Conservation (phyloP, 2,329 filamentous ascomycete species). For the Scedosporium dehoogii region DNA sequence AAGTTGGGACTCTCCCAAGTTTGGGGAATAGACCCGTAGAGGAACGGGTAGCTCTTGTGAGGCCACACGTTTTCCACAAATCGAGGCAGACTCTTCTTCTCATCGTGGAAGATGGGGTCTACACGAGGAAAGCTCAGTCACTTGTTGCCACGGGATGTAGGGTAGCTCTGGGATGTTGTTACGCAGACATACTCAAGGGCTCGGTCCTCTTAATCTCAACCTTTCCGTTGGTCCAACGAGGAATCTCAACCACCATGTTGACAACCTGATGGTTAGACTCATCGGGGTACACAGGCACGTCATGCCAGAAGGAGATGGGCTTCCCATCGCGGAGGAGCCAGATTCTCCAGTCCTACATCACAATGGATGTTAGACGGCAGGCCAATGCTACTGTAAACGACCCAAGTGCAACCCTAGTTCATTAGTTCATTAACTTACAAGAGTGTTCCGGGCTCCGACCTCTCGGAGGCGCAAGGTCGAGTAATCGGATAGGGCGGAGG, state of each 20-base stretch:
- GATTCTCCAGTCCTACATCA: slow-evolving; percentile 26
- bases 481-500: slow-evolving; percentile 1
- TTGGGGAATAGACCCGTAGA: slow-evolving; percentile 33
- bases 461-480: slow-evolving; percentile 16
- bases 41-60: slow-evolving; percentile 31
- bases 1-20: slow-evolving; percentile 33
- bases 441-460: slow-evolving; percentile 26
- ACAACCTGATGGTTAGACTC: slow-evolving; percentile 22
- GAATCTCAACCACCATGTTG: slow-evolving; percentile 30
- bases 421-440: slow-evolving; percentile 14
- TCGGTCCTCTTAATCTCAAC: slow-evolving; percentile 28
- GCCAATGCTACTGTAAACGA: not conserved
- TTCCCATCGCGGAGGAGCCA: slow-evolving; percentile 29
- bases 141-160: not conserved
- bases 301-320: slow-evolving; percentile 31
- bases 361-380: not conserved
- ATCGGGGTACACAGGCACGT: slow-evolving; percentile 28
- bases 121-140: not conserved
- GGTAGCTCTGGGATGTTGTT: too few relatives aligned
- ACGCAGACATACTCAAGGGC: slow-evolving; percentile 22
- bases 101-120: slow-evolving; percentile 33
- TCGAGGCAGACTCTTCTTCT: slow-evolving; percentile 23
- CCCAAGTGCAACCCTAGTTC: too few relatives aligned
- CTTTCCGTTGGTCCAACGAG: slow-evolving; percentile 29
- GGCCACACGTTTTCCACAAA: slow-evolving; percentile 33